Base-by-base conservation (phyloP, 371 early-diverging fungal species). In the Mucor plumbeus region DNA sequence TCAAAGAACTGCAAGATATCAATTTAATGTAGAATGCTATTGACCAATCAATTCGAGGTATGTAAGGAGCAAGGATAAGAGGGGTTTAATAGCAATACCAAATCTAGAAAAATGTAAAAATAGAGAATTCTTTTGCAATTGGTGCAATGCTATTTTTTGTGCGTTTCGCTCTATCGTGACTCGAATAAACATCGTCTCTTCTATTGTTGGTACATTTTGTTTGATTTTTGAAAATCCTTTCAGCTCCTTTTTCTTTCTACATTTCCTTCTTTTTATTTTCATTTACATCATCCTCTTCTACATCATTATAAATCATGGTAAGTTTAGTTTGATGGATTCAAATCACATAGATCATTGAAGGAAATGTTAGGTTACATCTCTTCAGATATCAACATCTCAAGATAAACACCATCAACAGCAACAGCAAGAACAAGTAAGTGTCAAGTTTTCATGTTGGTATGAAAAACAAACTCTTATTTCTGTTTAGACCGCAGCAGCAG, bases 401-500 rank as follows among this genome's bases (percentile, higher is more conserved):
- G 21, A 48, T 3, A 48, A 48, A 5, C 48, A 48, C 4, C 48
- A 48, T n/a, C 17, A 26, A 26, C 48, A 48, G 10, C 48, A 48
- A 48, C 17, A 48, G 9, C 48, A 48, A 19, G 48, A 19, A n/a
- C 48, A 48, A 21, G 48, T 48, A 48, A 48, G 48, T 9, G 7
- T 2, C 48, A 48, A 21, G 48, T 3, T 44, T 40, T 40, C 11
- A n/a, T 44, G 17, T 44, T 44, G 11, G 1, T 11, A 7, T n/a
- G 17, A 2, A 6, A 1, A 9, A 48, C 0, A 9, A 19, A 48
- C 21, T 1, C 21, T 48, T 21, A 48, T 48, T 48, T 9, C 48
- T 48, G 48, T 48, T 43, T 59, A 41, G 41, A 15, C 40, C 21
- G 40, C 59, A n/a, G 35, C 67, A 38, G 38, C 11, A 9, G 38